Evolutionary conservation across 2,329 filamentous ascomycete genomes (phyloP).

Genomic region (Rachicladosporium sp.): DNA sequence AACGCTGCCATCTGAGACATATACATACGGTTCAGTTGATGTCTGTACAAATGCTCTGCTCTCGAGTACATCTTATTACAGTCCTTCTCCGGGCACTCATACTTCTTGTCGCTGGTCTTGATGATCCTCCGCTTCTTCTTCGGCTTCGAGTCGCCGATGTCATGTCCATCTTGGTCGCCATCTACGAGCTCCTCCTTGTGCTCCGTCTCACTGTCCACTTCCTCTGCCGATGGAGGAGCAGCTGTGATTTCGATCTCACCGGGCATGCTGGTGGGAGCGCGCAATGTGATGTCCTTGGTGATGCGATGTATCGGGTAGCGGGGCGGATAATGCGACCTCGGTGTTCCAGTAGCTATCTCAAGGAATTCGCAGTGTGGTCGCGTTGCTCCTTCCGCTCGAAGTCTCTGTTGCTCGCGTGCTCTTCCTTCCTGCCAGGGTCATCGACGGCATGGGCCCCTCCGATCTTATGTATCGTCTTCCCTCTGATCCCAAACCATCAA

Average conservation of each 20-base stretch:
- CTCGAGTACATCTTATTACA: constrained; percentile 95
- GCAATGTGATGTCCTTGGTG: too few species aligned
- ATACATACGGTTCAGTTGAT: constrained; percentile 79
- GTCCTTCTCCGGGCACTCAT: constrained; percentile 61
- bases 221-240: background rate
- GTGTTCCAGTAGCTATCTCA: too few species aligned
- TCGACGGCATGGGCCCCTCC: too few species aligned
- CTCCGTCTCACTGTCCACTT: constrained; percentile 2
- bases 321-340: too few species aligned
- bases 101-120: constrained; percentile 49
- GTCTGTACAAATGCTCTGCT: constrained; percentile 90
- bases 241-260: background rate
- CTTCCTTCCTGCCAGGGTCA: too few species aligned
- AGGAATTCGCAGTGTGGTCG: too few species aligned
- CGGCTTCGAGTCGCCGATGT: constrained; percentile 12
- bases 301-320: too few species aligned
- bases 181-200: constrained; percentile 7
- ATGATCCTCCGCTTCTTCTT: constrained; percentile 23
- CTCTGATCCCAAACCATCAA: too few species aligned
- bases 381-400: too few species aligned
- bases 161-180: constrained; percentile 16
- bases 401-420: too few species aligned
- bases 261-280: background rate
- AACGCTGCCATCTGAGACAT: too few species aligned
- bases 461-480: too few species aligned